Conservation (phyloP, 2,329 filamentous ascomycete genomes). For the Dryadomyces sulphureus region DNA sequence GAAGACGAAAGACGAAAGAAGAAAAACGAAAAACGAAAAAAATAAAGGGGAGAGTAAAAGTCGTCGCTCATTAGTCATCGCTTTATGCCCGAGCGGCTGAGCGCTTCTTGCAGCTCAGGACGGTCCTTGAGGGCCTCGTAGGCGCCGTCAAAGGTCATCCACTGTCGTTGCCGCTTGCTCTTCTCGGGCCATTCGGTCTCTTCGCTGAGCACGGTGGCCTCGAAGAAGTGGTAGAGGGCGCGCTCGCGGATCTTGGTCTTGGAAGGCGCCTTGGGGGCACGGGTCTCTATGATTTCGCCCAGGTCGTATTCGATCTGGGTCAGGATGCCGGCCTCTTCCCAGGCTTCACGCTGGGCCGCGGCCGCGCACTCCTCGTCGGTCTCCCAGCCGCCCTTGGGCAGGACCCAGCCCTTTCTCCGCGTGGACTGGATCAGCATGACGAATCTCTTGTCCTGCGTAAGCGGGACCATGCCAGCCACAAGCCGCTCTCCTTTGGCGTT, state of each 20-base stretch:
- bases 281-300: constrained; percentile 71
- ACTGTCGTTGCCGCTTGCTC: constrained; percentile 78
- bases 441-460: constrained; percentile 71
- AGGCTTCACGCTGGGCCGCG: constrained; percentile 80
- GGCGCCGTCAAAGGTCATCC: constrained; percentile 81
- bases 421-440: constrained; percentile 92
- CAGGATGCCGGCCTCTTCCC: constrained; percentile 93
- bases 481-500: constrained; percentile 83
- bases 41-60: not conserved
- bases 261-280: constrained; percentile 48
- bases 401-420: constrained; percentile 81
- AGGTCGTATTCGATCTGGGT: constrained; percentile 76
- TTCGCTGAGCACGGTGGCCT: constrained; percentile 77
- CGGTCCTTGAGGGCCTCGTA: constrained; percentile 58
- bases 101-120: constrained; percentile 77
- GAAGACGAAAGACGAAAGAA: not conserved
- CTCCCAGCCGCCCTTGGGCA: constrained; percentile 97
- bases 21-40: not conserved
- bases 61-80: constrained; percentile 16
- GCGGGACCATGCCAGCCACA: constrained; percentile 84
- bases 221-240: constrained; percentile 65
- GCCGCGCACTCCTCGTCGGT: constrained; percentile 77
- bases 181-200: constrained; percentile 84
- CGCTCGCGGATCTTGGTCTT: constrained; percentile 45
- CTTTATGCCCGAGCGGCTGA: constrained; percentile 65